These are phyloP conservation scores for Clavispora asparagi DNA, from an alignment of 805 yeast species.

Conservation along the genomic window DNA sequence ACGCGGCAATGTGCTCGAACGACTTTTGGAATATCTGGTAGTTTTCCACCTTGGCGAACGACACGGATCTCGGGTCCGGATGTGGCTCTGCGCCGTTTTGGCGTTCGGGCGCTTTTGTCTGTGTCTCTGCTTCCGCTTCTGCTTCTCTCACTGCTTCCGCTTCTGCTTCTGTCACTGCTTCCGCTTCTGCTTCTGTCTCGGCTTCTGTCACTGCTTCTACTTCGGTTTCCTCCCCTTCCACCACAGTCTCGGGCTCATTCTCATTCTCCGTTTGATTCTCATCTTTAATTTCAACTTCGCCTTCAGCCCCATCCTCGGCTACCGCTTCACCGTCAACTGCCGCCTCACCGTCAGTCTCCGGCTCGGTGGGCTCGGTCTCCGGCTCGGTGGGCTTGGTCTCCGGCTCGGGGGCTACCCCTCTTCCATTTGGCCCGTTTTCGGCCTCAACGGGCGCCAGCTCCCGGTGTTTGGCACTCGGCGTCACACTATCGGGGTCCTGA, in stretches of 20 bases:
- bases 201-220: not conserved
- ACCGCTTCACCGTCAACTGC: not conserved
- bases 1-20: conserved; percentile 49
- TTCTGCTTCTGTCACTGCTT: not conserved
- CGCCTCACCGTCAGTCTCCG: not conserved
- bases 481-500: not conserved
- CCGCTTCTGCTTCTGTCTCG: not conserved
- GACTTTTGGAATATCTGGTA: conserved; percentile 43
- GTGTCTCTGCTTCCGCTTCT: too few species aligned
- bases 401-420: not conserved
- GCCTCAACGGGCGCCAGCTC: not conserved
- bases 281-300: not conserved
- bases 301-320: not conserved
- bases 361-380: not conserved
- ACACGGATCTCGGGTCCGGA: too few species aligned
- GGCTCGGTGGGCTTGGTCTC: not conserved
- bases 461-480: not conserved
- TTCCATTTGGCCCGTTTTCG: not conserved
- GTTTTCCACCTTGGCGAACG: conserved; percentile 18
- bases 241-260: not conserved
- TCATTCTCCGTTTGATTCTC: not conserved
- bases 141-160: too few species aligned
- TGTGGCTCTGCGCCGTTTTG: too few species aligned
- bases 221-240: not conserved
- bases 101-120: too few species aligned